A percentile compares a stretch with the other conserved stretches of the same genome.
These are phyloP conservation scores for Aspergillus pseudoglaucus DNA, from an alignment of 2,329 filamentous ascomycete genomes.

Conservation along the genomic window DNA sequence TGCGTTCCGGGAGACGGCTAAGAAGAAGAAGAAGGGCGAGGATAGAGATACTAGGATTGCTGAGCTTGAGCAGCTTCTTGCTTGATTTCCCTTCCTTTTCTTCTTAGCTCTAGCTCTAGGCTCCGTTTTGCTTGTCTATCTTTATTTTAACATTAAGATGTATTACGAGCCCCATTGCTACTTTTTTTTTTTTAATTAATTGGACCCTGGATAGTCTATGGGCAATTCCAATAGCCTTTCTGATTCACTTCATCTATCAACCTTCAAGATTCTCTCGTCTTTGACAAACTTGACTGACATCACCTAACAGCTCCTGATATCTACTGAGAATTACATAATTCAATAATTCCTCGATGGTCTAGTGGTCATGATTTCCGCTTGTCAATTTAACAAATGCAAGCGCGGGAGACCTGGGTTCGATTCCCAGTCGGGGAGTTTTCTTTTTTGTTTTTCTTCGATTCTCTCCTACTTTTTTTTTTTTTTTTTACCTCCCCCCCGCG, in stretches of 20 bases:
- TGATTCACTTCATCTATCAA: too few relatives aligned
- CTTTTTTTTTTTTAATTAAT: too few relatives aligned
- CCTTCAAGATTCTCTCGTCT: too few relatives aligned
- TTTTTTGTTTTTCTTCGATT: background rate
- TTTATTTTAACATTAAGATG: background rate
- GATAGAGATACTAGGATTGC: conserved; percentile 49
- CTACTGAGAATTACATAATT: too few relatives aligned
- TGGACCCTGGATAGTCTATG: too few relatives aligned
- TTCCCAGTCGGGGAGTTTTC: background rate
- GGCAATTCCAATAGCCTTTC: too few relatives aligned
- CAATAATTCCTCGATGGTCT: too few relatives aligned
- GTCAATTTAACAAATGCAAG: background rate
- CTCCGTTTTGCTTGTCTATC: background rate
- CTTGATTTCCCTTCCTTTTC: conserved; percentile 4
- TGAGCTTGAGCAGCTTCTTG: conserved; percentile 36
- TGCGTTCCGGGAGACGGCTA: conserved; percentile 69
- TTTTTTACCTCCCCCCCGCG: too few relatives aligned
- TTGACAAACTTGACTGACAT: too few relatives aligned
- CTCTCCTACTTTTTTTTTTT: too few relatives aligned
- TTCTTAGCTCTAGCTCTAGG: background rate
- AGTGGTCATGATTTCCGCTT: background rate
- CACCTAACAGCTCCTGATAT: too few relatives aligned
- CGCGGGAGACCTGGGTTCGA: conserved; percentile 1
- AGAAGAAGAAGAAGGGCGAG: conserved; percentile 49
- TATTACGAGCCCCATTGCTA: background rate